Base-by-base conservation (phyloP, 345 rosid species). In the Citrus australasica region DNA sequence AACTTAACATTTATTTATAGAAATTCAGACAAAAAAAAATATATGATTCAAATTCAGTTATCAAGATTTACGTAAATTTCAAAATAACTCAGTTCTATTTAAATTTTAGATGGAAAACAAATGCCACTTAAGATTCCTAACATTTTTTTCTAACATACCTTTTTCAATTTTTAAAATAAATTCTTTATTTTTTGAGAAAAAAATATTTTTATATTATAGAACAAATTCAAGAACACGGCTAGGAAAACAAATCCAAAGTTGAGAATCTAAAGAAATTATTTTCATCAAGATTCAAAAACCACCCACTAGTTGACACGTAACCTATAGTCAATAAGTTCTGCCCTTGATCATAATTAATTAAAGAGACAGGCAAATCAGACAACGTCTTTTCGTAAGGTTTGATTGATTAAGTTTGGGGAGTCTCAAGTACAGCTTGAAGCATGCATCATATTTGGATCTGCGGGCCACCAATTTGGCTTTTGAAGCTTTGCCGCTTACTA, bases 21-120 rank as follows among this genome's bases (percentile, higher is more conserved):
- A 38, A 1, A 38, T 8, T 38, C 6, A 5, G 35, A 33, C 2
- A 38, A 7, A 38, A 1, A 1, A 38, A 8, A 38, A 38, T 0
- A 37, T 37, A 37, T 0, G 9, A 38, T 38, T 38, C 2, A 38
- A 2, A 8, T 8, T 38, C 3, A 38, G 0, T 8, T 2, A 38
- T 38, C 9, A 7, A 38, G 0, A 8, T 38, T 8, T 38, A 38
- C 0, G 0, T 2, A 8, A 0, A 38, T 38, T 7, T 38, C 0
- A 7, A 0, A 2, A 8, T 0, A 7, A 38, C 2, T 38, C 0
- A 38, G 0, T 0, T 38, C 2, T 38, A 38, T 38, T 38, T 38
- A 38, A 38, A 38, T 2, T 38, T 8, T 6, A 8, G 9, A 38
- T 38, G 42, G 0, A 8, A 38, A 38, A 38, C 2, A 38, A 38